Evolutionary conservation across 352 stramenopile species (phyloP), one percentile per base, ranked within the genome.

Genomic region (Phytophthora ohioensis): DNA sequence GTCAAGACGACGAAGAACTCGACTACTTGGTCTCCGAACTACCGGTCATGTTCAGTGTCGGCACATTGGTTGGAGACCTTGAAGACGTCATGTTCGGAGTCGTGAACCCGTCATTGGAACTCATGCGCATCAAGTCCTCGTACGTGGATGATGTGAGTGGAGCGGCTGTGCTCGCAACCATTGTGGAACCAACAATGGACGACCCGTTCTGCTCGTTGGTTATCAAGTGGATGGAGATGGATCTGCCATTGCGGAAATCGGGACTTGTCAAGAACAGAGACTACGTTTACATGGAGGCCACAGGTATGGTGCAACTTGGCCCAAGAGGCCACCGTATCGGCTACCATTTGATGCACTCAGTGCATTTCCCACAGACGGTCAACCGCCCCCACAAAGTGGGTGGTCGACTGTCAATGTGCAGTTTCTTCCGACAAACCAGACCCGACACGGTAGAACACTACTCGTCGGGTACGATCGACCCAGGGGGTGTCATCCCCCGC

Each of bases 331-430:
- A 90, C 64, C 77, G 67, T 10, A 75, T 90, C 43, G 80, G 80
- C n/a, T 90, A 85, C 62, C 76, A 88, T 49, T 59, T 90, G 34
- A 48, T 83, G 41, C 85, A 91, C 72, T 91, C 82, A 39, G 72
- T 92, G 31, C 69, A 87, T 15, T 80, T 91, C 36, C 73, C 69
- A 2, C 69, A 78, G 57, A 78, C 70, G 30, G 38, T 53, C 3
- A 32, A 65, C 30, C 58, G 62, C 4, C 65, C 65, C 3, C 51
- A 63, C 43, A 75, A 65, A 21, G 69, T 77, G 42, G 71, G 74
- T 11, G 74, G 70, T 12, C 60, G 67, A 30, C 59, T 81, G 41
- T 81, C 74, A 4, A 66, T 77, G 54, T 81, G 74, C 45, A 71
- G 70, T 11, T 73, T 81, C 31, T 81, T 77, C 42, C 74, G 74